Base-by-base conservation (phyloP, 768 basidiomycete genomes). In the Boletus subcaerulescens region DNA sequence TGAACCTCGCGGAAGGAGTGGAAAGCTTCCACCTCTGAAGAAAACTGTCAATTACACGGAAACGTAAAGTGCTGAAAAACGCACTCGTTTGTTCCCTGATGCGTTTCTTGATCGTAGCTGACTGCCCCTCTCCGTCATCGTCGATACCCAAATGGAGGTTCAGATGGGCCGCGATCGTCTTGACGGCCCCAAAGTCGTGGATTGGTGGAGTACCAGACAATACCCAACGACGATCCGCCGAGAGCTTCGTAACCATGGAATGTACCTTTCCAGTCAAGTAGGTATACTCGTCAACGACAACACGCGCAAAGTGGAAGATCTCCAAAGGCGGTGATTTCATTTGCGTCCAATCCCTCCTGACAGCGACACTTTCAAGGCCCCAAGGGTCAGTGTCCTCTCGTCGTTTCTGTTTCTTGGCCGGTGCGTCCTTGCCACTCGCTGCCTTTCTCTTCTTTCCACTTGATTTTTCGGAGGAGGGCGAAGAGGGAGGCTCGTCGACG, bases 1-100 rank as follows among this genome's bases (percentile, higher is more conserved):
- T 91, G 93, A 12, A 93, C 89, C 65, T 98, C 95, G 24, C 94
- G 87, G 86, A 93, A 98, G 2, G 94, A 94, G 68, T 97, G 93
- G 80, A 98, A 98, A 59, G 85, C 83, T 71, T 98, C 95, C 48
- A 89, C 93, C 55, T 83, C 90, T 93, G 61, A 22, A 60, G 33
- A 53, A 17, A 33, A 40, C 6, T 38, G 49, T 75, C n/a, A 73
- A 57, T 48, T 38, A 42, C 18, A 36, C 11, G 0, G 17, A 59
- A 26, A 35, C n/a, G 46, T 36, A 22, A 60, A 51, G 20, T 24
- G 24, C n/a, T 29, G 40, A 48, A 8, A 8, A 29, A 53, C 76
- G 55, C 69, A 88, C 91, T 86, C 20, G 95, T 97, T 66, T 89
- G 88, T 55, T 96, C 93, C 45, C 85, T 77, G 47, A 82, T 82